These are phyloP conservation scores for Hyaloscypha hepaticicola DNA, from an alignment of 495 filamentous ascomycete genomes.

Conservation along the genomic window DNA sequence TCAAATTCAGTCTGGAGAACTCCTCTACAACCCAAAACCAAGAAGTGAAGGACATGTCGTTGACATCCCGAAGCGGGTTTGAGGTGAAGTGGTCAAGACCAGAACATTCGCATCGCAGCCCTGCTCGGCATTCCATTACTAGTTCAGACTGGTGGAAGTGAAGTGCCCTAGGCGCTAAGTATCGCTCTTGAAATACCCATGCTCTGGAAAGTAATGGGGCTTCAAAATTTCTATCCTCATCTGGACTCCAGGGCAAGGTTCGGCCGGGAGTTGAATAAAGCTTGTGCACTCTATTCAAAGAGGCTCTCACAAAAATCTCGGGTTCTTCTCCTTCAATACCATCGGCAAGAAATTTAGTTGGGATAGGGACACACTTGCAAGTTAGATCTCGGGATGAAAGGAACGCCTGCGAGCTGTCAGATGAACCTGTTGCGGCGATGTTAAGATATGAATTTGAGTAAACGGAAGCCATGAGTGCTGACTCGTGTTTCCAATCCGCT, in stretches of 20 bases:
- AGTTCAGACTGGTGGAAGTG: neutral
- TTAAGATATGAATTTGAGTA: constrained; percentile 14
- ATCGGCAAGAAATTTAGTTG: neutral
- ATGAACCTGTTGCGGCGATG: neutral
- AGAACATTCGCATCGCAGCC: neutral
- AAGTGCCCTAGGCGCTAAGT: neutral
- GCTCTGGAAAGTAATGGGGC: constrained; percentile 2
- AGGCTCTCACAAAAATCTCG: neutral
- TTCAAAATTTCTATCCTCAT: neutral
- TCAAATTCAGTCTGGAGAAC: neutral
- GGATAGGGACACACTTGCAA: neutral
- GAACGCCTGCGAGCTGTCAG: neutral
- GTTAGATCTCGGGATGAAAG: neutral
- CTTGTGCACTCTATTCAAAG: neutral
- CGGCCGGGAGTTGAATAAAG: neutral
- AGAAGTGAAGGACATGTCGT: neutral
- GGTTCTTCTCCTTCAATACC: neutral
- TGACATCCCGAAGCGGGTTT: neutral
- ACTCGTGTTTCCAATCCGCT: constrained; percentile 11
- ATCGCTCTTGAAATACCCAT: neutral
- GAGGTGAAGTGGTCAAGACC: neutral
- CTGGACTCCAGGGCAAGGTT: neutral
- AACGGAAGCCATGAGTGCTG: constrained; percentile 2
- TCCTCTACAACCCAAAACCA: neutral
- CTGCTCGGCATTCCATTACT: constrained; percentile 1